Percentiles rank a stretch among this genome's conserved stretches.
These are phyloP conservation scores for Aegilops sharonensis DNA, from an alignment of 176 grass and related monocot species.

Conservation along the genomic window DNA sequence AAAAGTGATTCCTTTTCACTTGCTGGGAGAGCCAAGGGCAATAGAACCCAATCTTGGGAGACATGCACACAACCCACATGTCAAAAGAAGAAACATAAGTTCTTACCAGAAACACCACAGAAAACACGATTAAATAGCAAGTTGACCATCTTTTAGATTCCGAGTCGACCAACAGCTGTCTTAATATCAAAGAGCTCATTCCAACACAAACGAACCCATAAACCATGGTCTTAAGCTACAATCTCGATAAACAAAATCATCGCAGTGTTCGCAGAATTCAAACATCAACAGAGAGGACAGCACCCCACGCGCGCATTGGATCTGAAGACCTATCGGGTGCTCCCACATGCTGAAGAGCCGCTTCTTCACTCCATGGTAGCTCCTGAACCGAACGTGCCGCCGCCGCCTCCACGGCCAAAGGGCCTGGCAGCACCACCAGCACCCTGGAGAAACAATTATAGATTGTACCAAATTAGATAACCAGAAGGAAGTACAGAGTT, in stretches of 20 bases:
- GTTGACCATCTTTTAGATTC: neutral
- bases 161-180: neutral
- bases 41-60: too few relatives aligned
- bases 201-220: slow-evolving; percentile 30
- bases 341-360: neutral
- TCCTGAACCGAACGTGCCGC: slow-evolving; percentile 43
- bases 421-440: slow-evolving; percentile 57
- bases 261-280: slow-evolving; percentile 23
- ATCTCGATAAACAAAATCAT: slow-evolving; percentile 43
- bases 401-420: slow-evolving; percentile 71
- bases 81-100: too few relatives aligned
- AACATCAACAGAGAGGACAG: slow-evolving; percentile 27
- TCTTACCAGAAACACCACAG: neutral
- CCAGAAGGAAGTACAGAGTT: too few relatives aligned
- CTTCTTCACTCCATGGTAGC: slow-evolving; percentile 82
- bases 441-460: slow-evolving; percentile 36
- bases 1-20: too few relatives aligned
- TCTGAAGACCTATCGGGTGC: neutral
- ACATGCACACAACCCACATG: too few relatives aligned
- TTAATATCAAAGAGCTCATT: neutral
- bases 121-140: neutral
- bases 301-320: neutral
- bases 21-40: too few relatives aligned
- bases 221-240: slow-evolving; percentile 34
- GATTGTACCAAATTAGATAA: neutral